Conservation (phyloP, 768 basidiomycete genomes). For the Lyophyllum decastes region DNA sequence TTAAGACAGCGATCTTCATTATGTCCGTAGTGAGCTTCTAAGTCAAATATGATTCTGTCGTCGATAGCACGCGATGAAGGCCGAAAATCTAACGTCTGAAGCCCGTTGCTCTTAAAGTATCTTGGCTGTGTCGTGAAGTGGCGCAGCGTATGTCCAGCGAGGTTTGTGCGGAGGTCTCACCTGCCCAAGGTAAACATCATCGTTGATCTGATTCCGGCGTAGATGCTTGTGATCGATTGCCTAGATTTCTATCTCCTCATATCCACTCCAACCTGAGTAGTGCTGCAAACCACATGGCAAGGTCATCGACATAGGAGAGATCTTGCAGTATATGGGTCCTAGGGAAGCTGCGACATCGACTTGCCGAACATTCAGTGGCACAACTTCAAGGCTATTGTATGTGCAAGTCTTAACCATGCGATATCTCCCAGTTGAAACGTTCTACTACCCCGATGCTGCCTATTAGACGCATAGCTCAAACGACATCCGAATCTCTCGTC, state of each 20-base stretch:
- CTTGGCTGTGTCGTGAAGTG: not conserved
- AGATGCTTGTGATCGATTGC: not conserved
- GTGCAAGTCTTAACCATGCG: no score
- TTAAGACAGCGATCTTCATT: slow-evolving; percentile 94
- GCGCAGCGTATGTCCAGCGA: not conserved
- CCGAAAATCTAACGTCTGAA: not conserved
- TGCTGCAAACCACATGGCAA: not conserved
- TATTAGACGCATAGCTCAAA: no score
- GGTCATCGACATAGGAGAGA: no score
- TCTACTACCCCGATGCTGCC: no score
- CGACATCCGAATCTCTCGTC: no score
- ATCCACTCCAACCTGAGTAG: not conserved
- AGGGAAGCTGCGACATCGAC: no score
- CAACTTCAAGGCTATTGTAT: no score
- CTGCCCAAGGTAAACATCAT: not conserved
- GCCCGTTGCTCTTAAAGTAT: not conserved
- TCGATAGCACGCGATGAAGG: not conserved
- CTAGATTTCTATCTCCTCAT: not conserved
- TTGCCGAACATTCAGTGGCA: no score
- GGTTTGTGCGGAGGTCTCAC: not conserved
- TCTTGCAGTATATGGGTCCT: no score
- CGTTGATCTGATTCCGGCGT: not conserved
- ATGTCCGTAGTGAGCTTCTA: slow-evolving; percentile 3
- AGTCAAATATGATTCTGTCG: not conserved
- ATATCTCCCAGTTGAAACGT: no score